Evolutionary conservation across 2,329 filamentous ascomycete genomes (phyloP).

Genomic region (Phaeophleospora eucalypticola): DNA sequence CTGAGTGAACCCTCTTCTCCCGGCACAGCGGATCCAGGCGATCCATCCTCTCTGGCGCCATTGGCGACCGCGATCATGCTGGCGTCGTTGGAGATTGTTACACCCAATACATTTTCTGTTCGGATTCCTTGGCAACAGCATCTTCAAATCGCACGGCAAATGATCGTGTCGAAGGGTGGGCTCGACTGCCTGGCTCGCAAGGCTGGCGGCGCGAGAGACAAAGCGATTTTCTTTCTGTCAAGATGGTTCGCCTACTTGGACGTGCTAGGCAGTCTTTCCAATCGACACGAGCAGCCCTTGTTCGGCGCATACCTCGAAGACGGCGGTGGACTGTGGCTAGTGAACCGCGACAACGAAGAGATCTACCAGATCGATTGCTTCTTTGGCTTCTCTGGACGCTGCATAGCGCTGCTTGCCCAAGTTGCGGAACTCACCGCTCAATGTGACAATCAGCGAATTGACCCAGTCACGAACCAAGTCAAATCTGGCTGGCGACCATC

Average conservation of each 20-base stretch:
- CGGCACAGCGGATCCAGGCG: constrained; percentile 37
- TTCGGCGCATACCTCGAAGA: constrained; percentile 38
- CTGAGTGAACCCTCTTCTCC: constrained; percentile 39
- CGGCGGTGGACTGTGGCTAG: constrained; percentile 33
- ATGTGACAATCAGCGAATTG: constrained; percentile 64
- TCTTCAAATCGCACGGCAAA: constrained; percentile 67
- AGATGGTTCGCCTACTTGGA: constrained; percentile 84
- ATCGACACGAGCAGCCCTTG: constrained; percentile 42
- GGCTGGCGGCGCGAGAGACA: constrained; percentile 42
- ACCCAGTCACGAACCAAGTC: constrained; percentile 46
- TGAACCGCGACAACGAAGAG: constrained; percentile 33
- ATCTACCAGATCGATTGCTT: constrained; percentile 71
- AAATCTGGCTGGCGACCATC: constrained; percentile 57
- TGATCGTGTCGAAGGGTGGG: constrained; percentile 65
- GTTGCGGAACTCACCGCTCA: constrained; percentile 67
- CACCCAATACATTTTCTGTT: constrained; percentile 75
- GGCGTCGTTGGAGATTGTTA: constrained; percentile 77
- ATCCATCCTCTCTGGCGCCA: constrained; percentile 66
- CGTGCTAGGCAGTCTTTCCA: constrained; percentile 66
- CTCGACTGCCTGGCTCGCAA: constrained; percentile 44
- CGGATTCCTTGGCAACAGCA: constrained; percentile 77
- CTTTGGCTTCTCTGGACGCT: constrained; percentile 71
- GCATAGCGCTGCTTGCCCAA: constrained; percentile 65
- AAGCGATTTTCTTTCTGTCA: constrained; percentile 68
- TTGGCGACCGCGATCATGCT: constrained; percentile 82